phyloP scores from a whole-genome alignment of 257 asterid genomes.

The Solanum dulcamara region DNA sequence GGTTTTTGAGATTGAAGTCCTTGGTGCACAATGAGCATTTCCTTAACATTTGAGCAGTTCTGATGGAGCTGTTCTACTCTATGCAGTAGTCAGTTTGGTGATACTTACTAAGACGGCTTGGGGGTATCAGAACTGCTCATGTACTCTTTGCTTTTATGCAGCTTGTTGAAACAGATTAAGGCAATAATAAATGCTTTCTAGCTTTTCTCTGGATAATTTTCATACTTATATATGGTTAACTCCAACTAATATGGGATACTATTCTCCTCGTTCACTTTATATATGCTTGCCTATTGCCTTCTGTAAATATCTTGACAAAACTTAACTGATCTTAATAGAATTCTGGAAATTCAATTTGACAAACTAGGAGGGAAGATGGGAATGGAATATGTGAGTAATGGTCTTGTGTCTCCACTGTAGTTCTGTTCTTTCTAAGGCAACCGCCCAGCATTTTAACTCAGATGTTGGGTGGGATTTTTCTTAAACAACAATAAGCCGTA shows the following conservation, averaged over 20 bases:
- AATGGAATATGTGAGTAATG: not conserved
- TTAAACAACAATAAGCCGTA: not conserved
- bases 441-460: not conserved
- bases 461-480: not conserved
- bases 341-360: not conserved
- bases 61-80: not conserved
- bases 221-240: not conserved
- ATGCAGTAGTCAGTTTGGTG: not conserved
- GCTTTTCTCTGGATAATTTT: not conserved
- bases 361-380: not conserved
- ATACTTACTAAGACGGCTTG: not conserved
- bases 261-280: not conserved
- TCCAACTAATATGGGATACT: not conserved
- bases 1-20: conserved; percentile 85
- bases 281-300: not conserved
- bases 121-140: not conserved
- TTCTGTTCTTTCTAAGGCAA: not conserved
- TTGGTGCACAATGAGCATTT: conserved; percentile 28
- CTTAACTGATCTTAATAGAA: not conserved
- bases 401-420: not conserved
- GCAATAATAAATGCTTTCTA: not conserved
- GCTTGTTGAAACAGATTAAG: not conserved
- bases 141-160: not conserved
- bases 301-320: not conserved
- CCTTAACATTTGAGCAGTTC: not conserved